phyloP scores from a whole-genome alignment of 495 filamentous ascomycete genomes.

The Acidomyces sp. region DNA sequence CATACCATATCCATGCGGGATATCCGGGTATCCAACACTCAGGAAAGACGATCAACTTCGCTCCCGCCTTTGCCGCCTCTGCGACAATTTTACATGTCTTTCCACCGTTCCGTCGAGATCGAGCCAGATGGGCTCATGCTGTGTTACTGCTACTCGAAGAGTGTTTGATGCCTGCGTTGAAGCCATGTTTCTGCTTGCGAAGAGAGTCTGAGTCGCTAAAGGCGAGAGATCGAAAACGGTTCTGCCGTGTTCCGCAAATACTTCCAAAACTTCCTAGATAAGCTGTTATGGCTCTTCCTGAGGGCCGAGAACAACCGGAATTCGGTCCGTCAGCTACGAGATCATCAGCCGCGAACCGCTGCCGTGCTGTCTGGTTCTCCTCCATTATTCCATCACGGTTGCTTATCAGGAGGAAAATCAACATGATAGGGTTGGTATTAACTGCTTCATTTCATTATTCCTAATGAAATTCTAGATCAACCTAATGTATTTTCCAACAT shows the following conservation, averaged over 20 bases:
- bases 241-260: too few relatives aligned
- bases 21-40: conserved; percentile 47
- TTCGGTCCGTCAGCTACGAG: too few relatives aligned
- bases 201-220: too few relatives aligned
- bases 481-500: neutral
- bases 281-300: too few relatives aligned
- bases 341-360: too few relatives aligned
- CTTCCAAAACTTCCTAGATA: too few relatives aligned
- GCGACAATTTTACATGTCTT: conserved; percentile 41
- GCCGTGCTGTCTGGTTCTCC: too few relatives aligned
- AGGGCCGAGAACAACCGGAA: too few relatives aligned
- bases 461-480: conserved; percentile 1
- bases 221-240: too few relatives aligned
- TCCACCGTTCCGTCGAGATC: conserved; percentile 36
- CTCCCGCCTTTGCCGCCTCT: conserved; percentile 39
- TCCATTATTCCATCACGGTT: too few relatives aligned
- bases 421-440: conserved; percentile 1
- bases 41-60: conserved; percentile 41
- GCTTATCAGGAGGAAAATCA: too few relatives aligned
- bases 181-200: too few relatives aligned
- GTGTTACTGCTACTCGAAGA: conserved; percentile 22
- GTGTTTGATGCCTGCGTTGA: conserved; percentile 1
- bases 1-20: conserved; percentile 46
- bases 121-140: conserved; percentile 40
- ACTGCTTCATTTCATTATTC: conserved; percentile 1